Base-by-base conservation (phyloP, 1,139 yeast species). In the Debaryomycetaceae sp. region DNA sequence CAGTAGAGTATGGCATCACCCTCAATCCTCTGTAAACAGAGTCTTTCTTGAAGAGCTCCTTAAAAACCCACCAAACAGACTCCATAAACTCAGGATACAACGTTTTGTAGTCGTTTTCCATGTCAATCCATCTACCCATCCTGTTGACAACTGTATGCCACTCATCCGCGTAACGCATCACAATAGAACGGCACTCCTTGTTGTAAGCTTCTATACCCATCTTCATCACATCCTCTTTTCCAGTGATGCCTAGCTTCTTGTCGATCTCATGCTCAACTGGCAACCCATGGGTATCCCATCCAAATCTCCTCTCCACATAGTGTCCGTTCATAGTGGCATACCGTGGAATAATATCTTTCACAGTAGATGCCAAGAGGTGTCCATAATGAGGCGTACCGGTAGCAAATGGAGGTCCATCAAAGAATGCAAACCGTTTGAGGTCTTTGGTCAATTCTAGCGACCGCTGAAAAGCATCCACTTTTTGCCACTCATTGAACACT, bases 361-460 rank as follows among this genome's bases (percentile, higher is more conserved):
- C 87, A 42, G 98, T 92, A 31, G 98, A 91, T 3, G 98, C 94
- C 63, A 94, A 74, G 58, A 92, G 84, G 61, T 92, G 99, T 46
- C 99, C 99, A 62, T 92, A 94, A 63, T 92, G 99, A 35, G 99
- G 99, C 31, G 97, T 87, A 60, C 98, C 98, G 5, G 98, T 92
- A 43, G 99, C 99, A 65, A 92, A 92, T 51, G 99, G 99, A 9
- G 99, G 99, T 28, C 99, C 99, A 66, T 92, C 99, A 59, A 87
- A 94, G 63, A 92, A 92, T 35, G 97, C 81, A 64, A 91, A 92
- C 42, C 83, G 85, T 31, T 95, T 95, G 51, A 83, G 79, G 44
- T 79, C 98, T 61, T 91, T 76, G 38, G 95, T 87, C 50, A 89
- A 73, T 63, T 89, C 83, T 50, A 89, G 64, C 34, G 95, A 82